Evolutionary conservation across 2,329 filamentous ascomycete genomes (phyloP), one percentile per base, ranked within the genome.

Genomic region (Microdochium trichocladiopsis): DNA sequence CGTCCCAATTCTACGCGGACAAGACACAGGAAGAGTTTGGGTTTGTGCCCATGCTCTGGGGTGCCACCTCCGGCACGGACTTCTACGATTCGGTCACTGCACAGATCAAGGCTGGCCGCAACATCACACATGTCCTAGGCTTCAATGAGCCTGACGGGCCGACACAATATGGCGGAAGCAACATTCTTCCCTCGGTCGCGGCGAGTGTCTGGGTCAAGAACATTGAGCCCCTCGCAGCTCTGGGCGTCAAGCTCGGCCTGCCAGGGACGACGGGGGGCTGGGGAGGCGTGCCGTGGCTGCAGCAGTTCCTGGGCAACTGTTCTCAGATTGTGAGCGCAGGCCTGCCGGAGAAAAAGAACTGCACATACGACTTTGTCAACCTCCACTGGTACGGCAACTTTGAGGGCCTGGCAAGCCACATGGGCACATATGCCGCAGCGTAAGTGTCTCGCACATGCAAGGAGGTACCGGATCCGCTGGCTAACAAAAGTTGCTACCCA

Each of bases 41-140:
- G 65, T 94, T 90, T 66, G 83, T 93, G 1, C 88, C 89, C 50
- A 90, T 91, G 88, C 79, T 91, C 54, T 93, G 86, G 85, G 87
- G 87, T 28, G 72, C 80, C 10, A 70, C 71, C 25, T 70, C 73
- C 52, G 76, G 80, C 62, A 83, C 77, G 0, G 72, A 75, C 1
- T 92, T 92, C 66, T 73, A 84, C 41, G 69, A 76, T 52, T 71
- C 76, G 2, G 79, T 93, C 37, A 77, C 74, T 59, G 56, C 60
- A 1, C 73, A 85, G 50, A 75, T 89, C 51, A 59, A 72, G 47
- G 59, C 66, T 37, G 76, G 76, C 5, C 66, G 71, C 57, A 83
- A 85, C 56, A 82, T 92, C 61, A 77, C 72, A 12, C 80, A 89
- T 60, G 80, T 89, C 2, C 72, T 93, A n/a, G 78, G 74, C 25